Evolutionary conservation across 2,329 filamentous ascomycete genomes (phyloP).

Genomic region (Sphaerulina musiva): DNA sequence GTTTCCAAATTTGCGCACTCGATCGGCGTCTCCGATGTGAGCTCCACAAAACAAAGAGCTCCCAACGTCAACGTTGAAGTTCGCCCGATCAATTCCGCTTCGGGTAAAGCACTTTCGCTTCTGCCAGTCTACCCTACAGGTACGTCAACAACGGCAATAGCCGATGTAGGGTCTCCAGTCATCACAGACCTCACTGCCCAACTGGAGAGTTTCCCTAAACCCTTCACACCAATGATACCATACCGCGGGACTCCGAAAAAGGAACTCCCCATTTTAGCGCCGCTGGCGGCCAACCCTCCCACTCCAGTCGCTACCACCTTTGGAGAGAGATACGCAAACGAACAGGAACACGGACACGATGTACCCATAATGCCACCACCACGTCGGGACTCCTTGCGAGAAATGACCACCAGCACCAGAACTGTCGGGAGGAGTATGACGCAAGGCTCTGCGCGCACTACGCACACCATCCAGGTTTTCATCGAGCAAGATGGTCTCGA

Average conservation of each 20-base stretch:
- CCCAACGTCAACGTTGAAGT: constrained; percentile 3
- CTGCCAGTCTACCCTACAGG: background rate
- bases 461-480: constrained; percentile 26
- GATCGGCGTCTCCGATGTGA: constrained; percentile 7
- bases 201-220: constrained; percentile 19
- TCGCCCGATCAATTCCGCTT: background rate
- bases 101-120: background rate
- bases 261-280: background rate
- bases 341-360: background rate
- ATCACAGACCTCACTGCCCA: constrained; percentile 16
- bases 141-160: background rate
- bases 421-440: constrained; percentile 6
- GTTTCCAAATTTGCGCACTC: constrained; percentile 27
- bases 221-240: background rate
- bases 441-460: constrained; percentile 4
- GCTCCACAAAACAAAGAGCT: background rate
- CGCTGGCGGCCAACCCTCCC: constrained; percentile 5
- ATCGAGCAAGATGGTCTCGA: constrained; percentile 21
- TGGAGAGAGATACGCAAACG: background rate
- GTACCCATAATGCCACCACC: constrained; percentile 3
- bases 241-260: background rate
- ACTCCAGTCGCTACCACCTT: background rate
- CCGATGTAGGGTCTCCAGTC: constrained; percentile 4
- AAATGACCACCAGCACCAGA: background rate
- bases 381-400: constrained; percentile 12